Evolutionary conservation across 106 monocot species (phyloP), one percentile per base, ranked within the genome.

Genomic region (Posidonia australis): DNA sequence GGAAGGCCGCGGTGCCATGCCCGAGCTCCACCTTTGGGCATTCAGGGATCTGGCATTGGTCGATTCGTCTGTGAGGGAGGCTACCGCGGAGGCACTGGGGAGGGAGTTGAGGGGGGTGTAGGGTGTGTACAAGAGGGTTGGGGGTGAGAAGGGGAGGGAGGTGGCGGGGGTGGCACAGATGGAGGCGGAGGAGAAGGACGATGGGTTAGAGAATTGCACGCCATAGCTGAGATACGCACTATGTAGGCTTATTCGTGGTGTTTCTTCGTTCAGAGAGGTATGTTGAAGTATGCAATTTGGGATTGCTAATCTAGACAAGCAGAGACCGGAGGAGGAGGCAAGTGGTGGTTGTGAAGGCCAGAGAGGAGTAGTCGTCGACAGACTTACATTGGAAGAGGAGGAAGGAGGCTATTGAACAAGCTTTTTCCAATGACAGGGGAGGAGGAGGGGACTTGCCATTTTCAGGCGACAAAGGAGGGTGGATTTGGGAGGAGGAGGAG

Each of bases 211-310:
- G 20, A 77, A 77, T 29, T 91, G 82, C 43, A 80, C 91, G 2
- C 77, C 82, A 0, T 77, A 82, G 13, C 54, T 98, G 70, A 81
- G 87, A 71, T 91, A 91, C 67, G 87, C 91, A 2, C 64, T 98
- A 12, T 71, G 87, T 16, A 69, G 98, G 58, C 87, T 98, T 41
- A 79, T 98, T 55, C 84, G 87, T 1, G 91, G 98, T 19, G 81
- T 91, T 2, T 82, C 98, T 36, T 98, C 98, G 6, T 88, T 91
- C 18, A 75, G 98, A 63, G 98, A 98, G 91, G 98, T 91, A 75
- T 17, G 58, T 36, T 36, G 36, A 36, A 36, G 36, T 36, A 36
- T 36, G 36, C 36, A n/a, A n/a, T n/a, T n/a, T n/a, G n/a, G n/a
- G n/a, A n/a, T n/a, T n/a, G n/a, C n/a, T n/a, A n/a, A n/a, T n/a